Percentiles rank a stretch among this genome's conserved stretches.
Evolutionary conservation across 768 basidiomycete genomes (phyloP).

Genomic region (Amanita subjunquillea): DNA sequence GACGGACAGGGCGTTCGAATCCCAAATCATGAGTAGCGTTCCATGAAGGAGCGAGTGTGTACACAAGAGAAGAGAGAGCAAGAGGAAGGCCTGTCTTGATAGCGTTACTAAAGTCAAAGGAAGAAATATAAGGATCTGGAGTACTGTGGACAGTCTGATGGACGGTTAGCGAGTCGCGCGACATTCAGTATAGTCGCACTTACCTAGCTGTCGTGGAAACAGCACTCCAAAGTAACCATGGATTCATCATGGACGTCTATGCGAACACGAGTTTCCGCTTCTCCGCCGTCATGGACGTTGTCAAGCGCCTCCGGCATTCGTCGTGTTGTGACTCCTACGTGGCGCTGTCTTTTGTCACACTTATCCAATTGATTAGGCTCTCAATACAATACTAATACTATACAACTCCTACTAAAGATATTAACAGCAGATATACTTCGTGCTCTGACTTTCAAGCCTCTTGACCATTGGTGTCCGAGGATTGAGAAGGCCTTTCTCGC

Average conservation of each 20-base stretch:
- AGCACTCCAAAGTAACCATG: conserved; percentile 60
- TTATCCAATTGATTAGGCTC: neutral
- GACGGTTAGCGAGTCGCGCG: neutral
- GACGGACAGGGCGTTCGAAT: conserved; percentile 60
- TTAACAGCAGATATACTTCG: conserved; percentile 1
- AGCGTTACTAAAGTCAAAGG: conserved; percentile 80
- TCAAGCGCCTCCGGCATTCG: neutral
- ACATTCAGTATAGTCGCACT: conserved; percentile 2
- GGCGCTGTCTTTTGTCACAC: neutral
- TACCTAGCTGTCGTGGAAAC: conserved; percentile 56
- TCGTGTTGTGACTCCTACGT: conserved; percentile 1
- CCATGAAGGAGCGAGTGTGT: conserved; percentile 76
- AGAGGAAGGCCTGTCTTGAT: conserved; percentile 68
- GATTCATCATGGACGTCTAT: conserved; percentile 29
- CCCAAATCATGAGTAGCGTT: conserved; percentile 62
- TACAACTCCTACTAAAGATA: neutral
- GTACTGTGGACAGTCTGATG: conserved; percentile 57
- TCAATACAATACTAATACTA: neutral
- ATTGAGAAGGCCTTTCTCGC: conserved; percentile 76
- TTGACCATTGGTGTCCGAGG: conserved; percentile 29
- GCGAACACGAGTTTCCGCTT: conserved; percentile 4
- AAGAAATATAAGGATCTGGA: conserved; percentile 77
- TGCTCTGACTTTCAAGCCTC: neutral
- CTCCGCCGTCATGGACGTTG: conserved; percentile 5
- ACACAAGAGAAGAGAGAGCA: conserved; percentile 71